Conservation (phyloP, 2,329 filamentous ascomycete species). For the Ilyonectria sp. region DNA sequence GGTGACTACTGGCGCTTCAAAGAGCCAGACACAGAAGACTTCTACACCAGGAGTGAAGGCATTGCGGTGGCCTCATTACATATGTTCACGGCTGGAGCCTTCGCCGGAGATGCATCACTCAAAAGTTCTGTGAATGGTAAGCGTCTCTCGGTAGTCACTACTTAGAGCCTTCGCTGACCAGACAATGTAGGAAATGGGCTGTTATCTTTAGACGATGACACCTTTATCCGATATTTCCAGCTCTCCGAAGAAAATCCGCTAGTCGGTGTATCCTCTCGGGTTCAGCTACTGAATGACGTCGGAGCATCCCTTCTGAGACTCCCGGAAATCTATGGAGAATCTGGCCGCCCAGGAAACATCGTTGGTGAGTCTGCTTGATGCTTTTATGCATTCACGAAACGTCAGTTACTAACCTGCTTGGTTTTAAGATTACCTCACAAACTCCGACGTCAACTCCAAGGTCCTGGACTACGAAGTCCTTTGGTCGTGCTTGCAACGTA, state of each 20-base stretch:
- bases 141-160: background rate
- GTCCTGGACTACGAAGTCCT: conserved; percentile 57
- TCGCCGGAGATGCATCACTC: conserved; percentile 45
- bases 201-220: conserved; percentile 50
- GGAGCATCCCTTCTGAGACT: conserved; percentile 58
- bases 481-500: conserved; percentile 60
- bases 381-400: background rate
- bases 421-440: conserved; percentile 57
- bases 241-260: conserved; percentile 61
- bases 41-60: conserved; percentile 63
- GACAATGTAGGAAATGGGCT: conserved; percentile 51
- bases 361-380: conserved; percentile 56
- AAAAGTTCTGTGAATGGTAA: conserved; percentile 54
- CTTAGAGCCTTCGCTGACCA: conserved; percentile 3
- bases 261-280: conserved; percentile 60
- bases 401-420: background rate
- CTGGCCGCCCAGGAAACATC: conserved; percentile 62
- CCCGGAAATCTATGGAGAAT: conserved; percentile 57
- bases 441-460: conserved; percentile 38
- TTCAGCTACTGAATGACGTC: conserved; percentile 58
- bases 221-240: conserved; percentile 60
- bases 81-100: conserved; percentile 63
- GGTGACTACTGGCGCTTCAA: conserved; percentile 64
- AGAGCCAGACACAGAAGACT: conserved; percentile 55
- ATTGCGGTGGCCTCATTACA: conserved; percentile 66